phyloP scores from a whole-genome alignment of 148 eudicot genomes.

The Amaranthus cruentus region DNA sequence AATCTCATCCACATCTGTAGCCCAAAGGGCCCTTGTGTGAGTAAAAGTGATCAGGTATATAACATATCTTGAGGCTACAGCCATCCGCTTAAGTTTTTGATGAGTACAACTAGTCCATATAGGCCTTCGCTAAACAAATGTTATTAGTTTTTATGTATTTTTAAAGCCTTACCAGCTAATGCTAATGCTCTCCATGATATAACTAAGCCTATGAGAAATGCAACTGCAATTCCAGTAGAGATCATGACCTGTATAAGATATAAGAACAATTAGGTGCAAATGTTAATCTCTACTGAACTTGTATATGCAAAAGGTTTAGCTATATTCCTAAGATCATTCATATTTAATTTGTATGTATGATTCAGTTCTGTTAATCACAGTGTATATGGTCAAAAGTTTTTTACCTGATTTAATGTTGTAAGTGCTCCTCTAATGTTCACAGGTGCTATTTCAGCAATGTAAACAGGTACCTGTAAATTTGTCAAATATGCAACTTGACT shows the following conservation, averaged over 20 bases:
- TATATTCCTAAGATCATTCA: background rate
- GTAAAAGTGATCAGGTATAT: too few relatives aligned
- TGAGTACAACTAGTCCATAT: too few relatives aligned
- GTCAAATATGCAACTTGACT: background rate
- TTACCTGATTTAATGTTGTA: conserved; percentile 2
- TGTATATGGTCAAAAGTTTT: too few relatives aligned
- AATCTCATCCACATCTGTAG: too few relatives aligned
- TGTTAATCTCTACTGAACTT: background rate
- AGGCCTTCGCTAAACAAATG: too few relatives aligned
- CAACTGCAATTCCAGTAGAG: conserved; percentile 57
- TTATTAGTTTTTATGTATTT: too few relatives aligned
- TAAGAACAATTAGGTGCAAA: background rate
- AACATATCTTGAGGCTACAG: too few relatives aligned
- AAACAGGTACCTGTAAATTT: background rate
- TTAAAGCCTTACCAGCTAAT: conserved; percentile 44
- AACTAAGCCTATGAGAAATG: conserved; percentile 69
- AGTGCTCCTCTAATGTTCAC: conserved; percentile 7
- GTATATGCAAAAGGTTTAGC: too few relatives aligned
- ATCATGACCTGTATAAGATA: conserved; percentile 63
- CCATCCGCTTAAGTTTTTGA: too few relatives aligned
- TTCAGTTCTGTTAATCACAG: too few relatives aligned
- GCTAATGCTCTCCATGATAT: conserved; percentile 78
- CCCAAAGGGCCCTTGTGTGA: too few relatives aligned
- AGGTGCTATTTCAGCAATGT: conserved; percentile 8
- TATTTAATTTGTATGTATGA: too few relatives aligned